phyloP scores from a whole-genome alignment of 768 basidiomycete species.

The Arthromyces matolae region DNA sequence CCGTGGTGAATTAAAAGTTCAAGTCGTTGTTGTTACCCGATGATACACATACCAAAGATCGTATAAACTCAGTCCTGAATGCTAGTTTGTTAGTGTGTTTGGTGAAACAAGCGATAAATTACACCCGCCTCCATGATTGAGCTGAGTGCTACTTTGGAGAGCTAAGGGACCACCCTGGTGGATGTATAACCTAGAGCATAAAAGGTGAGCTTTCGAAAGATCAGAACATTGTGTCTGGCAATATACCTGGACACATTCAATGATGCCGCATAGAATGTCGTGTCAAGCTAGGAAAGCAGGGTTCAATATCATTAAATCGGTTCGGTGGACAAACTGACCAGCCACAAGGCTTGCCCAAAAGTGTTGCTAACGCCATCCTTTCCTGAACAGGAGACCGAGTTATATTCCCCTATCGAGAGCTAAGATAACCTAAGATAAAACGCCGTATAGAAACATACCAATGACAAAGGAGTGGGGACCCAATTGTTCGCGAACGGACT shows the following conservation, averaged over 20 bases:
- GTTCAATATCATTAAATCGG: not conserved
- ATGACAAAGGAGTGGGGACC: conserved; percentile 48
- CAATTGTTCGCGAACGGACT: conserved; percentile 41
- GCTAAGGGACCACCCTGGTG: conserved; percentile 54
- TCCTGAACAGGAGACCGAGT: conserved; percentile 52
- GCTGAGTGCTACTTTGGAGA: conserved; percentile 45
- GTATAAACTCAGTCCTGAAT: conserved; percentile 39
- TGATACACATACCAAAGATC: conserved; percentile 38
- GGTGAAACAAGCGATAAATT: conserved; percentile 4
- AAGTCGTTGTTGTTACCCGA: too few species aligned
- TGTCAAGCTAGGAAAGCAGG: conserved; percentile 33
- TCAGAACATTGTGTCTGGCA: not conserved
- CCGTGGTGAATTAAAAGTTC: too few species aligned
- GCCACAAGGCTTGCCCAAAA: conserved; percentile 53
- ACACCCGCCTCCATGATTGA: conserved; percentile 43
- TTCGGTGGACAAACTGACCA: conserved; percentile 23
- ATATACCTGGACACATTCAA: conserved; percentile 46
- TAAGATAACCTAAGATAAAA: not conserved
- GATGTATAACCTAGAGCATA: conserved; percentile 43
- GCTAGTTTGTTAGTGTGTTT: not conserved
- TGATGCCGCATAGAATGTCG: conserved; percentile 44
- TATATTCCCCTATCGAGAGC: conserved; percentile 43
- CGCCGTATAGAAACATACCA: conserved; percentile 26
- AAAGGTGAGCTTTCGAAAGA: not conserved
- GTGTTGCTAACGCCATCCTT: conserved; percentile 48